Evolutionary conservation across 768 basidiomycete genomes (phyloP).

Genomic region (Mycena crocata): DNA sequence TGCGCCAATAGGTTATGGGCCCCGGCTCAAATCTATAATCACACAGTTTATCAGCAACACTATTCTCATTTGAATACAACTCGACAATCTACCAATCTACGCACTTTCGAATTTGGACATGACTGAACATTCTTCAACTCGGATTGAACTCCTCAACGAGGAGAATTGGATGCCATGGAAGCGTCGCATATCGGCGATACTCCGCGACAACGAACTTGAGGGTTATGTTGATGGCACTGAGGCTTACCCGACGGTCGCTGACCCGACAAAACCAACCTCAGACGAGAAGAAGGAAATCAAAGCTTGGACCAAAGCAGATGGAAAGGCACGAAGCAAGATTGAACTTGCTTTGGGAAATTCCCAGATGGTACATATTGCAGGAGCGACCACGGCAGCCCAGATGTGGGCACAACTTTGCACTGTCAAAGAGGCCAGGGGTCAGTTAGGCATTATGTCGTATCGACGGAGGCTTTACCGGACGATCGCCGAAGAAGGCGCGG

Average conservation of each 20-base stretch:
- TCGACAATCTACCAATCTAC: conserved; percentile 1
- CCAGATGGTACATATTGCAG: conserved; percentile 25
- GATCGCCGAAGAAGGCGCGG: conserved; percentile 14
- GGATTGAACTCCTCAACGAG: conserved; percentile 22
- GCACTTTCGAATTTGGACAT: background rate
- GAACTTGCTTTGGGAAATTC: conserved; percentile 17
- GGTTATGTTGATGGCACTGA: conserved; percentile 5
- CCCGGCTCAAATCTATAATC: conserved; percentile 2
- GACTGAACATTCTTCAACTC: conserved; percentile 9
- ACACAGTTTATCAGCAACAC: conserved; percentile 11
- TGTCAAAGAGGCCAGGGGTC: conserved; percentile 17
- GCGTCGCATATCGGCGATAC: conserved; percentile 13
- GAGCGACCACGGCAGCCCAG: conserved; percentile 5
- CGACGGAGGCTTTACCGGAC: conserved; percentile 19
- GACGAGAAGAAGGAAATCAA: conserved; percentile 5
- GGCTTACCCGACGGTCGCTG: background rate
- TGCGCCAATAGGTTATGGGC: conserved; percentile 13
- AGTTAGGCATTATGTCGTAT: conserved; percentile 17
- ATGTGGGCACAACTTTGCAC: conserved; percentile 17
- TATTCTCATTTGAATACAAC: background rate
- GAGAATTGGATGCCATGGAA: conserved; percentile 19
- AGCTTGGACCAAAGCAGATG: conserved; percentile 16
- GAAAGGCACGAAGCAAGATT: conserved; percentile 22
- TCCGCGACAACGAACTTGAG: conserved; percentile 14
- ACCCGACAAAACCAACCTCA: conserved; percentile 8